Percentiles rank a stretch among this genome's conserved stretches.
Conservation (phyloP, 257 asterid species). For the Penstemon davidsonii region DNA sequence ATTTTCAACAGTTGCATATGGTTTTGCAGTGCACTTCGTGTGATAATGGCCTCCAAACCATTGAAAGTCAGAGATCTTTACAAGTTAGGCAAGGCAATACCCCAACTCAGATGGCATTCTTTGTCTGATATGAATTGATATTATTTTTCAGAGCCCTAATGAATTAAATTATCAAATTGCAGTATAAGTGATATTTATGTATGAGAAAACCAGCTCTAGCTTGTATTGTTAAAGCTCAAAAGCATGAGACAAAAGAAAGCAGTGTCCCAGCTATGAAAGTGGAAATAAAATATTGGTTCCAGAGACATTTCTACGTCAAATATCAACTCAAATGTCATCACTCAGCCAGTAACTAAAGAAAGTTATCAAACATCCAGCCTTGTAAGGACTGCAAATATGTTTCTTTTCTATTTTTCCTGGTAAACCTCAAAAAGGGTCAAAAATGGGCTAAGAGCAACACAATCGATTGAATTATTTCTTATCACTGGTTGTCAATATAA, state of each 20-base stretch:
- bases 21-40: neutral
- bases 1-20: neutral
- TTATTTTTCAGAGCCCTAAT: neutral
- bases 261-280: too few species aligned
- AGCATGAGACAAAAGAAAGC: too few species aligned
- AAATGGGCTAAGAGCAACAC: neutral
- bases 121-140: neutral
- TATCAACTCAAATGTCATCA: too few species aligned
- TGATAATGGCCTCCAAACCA: neutral
- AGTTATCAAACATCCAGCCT: too few species aligned
- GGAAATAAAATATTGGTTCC: too few species aligned
- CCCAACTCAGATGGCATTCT: neutral
- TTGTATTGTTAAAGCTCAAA: neutral
- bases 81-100: neutral
- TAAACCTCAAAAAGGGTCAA: neutral
- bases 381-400: neutral
- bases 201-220: neutral
- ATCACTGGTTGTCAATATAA: constrained; percentile 2
- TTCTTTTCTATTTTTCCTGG: neutral
- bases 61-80: neutral
- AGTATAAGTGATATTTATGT: neutral
- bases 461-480: neutral
- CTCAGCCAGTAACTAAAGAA: too few species aligned
- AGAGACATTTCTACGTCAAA: too few species aligned
- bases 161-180: neutral